Evolutionary conservation across 2,329 filamentous ascomycete genomes (phyloP).

Genomic region (Byssoonygena ceratinophila): DNA sequence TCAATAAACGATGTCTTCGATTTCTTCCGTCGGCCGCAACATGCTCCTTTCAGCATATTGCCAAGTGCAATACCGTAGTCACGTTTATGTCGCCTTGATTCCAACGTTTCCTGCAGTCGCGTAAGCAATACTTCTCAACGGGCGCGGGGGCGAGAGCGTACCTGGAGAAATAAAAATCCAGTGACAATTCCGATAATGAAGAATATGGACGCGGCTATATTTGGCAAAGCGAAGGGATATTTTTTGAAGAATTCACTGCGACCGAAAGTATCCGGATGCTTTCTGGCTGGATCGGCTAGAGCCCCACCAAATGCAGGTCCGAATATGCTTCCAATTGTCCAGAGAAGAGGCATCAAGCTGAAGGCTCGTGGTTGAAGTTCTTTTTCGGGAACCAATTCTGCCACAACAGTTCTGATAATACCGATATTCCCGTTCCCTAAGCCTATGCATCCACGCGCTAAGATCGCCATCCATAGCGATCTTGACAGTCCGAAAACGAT

Average conservation of each 20-base stretch:
- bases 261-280: conserved; percentile 62
- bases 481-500: conserved; percentile 75
- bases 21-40: conserved; percentile 22
- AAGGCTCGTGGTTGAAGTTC: conserved; percentile 83
- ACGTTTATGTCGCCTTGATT: conserved; percentile 52
- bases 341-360: conserved; percentile 84
- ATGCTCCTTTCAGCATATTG: conserved; percentile 46
- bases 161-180: conserved; percentile 67
- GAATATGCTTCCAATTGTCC: conserved; percentile 77
- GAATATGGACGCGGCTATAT: conserved; percentile 63
- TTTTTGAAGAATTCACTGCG: conserved; percentile 53
- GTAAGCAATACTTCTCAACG: neutral
- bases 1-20: conserved; percentile 16
- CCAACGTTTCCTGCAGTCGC: conserved; percentile 59
- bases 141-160: conserved; percentile 23
- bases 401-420: conserved; percentile 83
- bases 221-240: conserved; percentile 77
- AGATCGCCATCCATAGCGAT: conserved; percentile 67
- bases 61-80: conserved; percentile 73
- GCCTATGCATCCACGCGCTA: conserved; percentile 66
- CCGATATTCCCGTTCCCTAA: conserved; percentile 86
- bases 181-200: conserved; percentile 67
- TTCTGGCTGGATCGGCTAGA: conserved; percentile 67
- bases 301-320: conserved; percentile 81
- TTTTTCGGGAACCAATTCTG: conserved; percentile 79